Conservation (phyloP, 768 basidiomycete genomes). For the Pisolithus sp. region DNA sequence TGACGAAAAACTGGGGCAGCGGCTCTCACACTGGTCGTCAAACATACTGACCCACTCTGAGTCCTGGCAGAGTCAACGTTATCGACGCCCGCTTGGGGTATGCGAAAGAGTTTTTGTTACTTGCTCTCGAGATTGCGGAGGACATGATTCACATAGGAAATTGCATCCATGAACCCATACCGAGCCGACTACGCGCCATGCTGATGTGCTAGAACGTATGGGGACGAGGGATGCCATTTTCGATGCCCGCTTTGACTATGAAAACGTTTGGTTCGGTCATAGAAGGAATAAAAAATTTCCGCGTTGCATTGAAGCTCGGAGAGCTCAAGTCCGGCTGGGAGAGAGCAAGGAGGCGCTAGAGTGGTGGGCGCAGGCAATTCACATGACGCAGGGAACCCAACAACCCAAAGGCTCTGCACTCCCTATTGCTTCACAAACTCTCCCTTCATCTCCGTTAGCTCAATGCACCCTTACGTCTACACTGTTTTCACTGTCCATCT, state of each 20-base stretch:
- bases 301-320: conserved; percentile 60
- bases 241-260: conserved; percentile 51
- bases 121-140: conserved; percentile 43
- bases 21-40: conserved; percentile 35
- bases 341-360: conserved; percentile 45
- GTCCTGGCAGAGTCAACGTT: conserved; percentile 34
- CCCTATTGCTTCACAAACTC: conserved; percentile 28
- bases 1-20: conserved; percentile 59
- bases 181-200: conserved; percentile 52
- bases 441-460: conserved; percentile 52
- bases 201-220: conserved; percentile 53
- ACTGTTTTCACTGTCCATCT: conserved; percentile 66
- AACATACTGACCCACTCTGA: conserved; percentile 29
- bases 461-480: conserved; percentile 58
- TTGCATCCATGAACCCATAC: conserved; percentile 45
- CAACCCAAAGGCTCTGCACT: conserved; percentile 12
- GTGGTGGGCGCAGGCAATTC: conserved; percentile 64
- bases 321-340: conserved; percentile 53
- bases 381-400: conserved; percentile 34
- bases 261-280: conserved; percentile 48
- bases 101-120: conserved; percentile 48
- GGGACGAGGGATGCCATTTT: conserved; percentile 43
- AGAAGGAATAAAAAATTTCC: conserved; percentile 41
- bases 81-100: conserved; percentile 52
- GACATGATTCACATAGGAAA: conserved; percentile 29